Base-by-base conservation (phyloP, 1,284 basidiomycete species). In the Sanghuangporus weigelae region DNA sequence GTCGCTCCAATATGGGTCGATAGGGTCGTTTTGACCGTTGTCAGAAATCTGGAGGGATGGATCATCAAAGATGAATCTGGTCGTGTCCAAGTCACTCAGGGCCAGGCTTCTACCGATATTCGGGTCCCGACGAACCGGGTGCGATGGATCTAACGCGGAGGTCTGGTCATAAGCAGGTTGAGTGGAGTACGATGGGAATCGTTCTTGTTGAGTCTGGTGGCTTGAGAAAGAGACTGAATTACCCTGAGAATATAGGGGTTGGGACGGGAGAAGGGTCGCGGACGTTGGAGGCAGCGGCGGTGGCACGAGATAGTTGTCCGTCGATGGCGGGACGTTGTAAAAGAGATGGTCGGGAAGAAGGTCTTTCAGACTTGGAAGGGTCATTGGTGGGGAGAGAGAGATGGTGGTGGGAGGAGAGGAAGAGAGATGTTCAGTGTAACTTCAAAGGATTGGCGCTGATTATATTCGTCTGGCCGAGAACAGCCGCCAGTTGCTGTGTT, bases 261-360 rank as follows among this genome's bases (percentile, higher is more conserved):
- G 53, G 14, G 11, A 16, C 16, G 31, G 21, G 7, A 23, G 11
- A 38, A 54, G 26, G 31, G 23, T 49, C 16, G 48, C 10, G 48
- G 53, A 54, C 1, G 53, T 8, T 31, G 53, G 53, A 54, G 53
- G 53, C 4, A 35, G 53, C 11, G 53, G 31, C 16, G n/a, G 53
- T 5, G 14, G n/a, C 8, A 14, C 38, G 16, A n/a, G 1, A n/a
- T 19, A n/a, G 16, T 31, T 31, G 26, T 0, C 26, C 26, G 26
- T 31, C 26, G 26, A 31, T 31, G 44, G 7, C 6, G 53, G 1
- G 5, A 8, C 31, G 8, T 39, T 2, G 16, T 54, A 16, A 19
- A 54, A 54, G 31, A 54, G 53, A 36, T 54, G 53, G 53, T 54
- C 53, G 12, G 53, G 53, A 16, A 54, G 53, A 35, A 54, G 53